phyloP scores from a whole-genome alignment of 352 stramenopile species.

The Phytophthora pini region DNA sequence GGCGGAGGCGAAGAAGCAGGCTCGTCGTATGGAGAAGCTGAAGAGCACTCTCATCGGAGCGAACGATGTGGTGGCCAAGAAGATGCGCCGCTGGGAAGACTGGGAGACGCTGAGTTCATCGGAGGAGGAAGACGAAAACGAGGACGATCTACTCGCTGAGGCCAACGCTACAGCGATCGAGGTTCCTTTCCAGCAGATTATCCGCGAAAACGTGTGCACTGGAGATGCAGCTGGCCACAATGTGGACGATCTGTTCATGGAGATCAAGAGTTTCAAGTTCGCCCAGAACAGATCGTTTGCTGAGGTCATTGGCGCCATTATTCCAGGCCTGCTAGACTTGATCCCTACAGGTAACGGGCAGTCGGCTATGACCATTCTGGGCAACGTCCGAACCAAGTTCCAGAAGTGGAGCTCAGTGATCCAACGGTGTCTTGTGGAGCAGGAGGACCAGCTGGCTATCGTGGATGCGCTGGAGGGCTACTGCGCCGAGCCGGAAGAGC shows the following conservation, averaged over 20 bases:
- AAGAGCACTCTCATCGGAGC: conserved; percentile 76
- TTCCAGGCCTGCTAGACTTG: conserved; percentile 75
- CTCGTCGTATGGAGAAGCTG: conserved; percentile 63
- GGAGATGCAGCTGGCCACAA: conserved; percentile 77
- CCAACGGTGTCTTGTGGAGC: conserved; percentile 88
- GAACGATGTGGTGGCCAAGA: conserved; percentile 61
- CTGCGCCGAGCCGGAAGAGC: conserved; percentile 50
- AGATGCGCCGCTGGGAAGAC: conserved; percentile 70
- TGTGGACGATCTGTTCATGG: conserved; percentile 92
- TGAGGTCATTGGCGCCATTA: conserved; percentile 79
- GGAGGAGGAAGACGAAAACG: conserved; percentile 73
- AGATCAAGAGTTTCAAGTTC: conserved; percentile 95
- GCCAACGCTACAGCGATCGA: conserved; percentile 45
- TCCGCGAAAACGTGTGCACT: conserved; percentile 83
- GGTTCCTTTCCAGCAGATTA: conserved; percentile 75
- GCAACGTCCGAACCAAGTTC: conserved; percentile 83
- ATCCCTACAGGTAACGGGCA: conserved; percentile 57
- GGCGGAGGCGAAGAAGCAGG: conserved; percentile 34
- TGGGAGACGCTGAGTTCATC: conserved; percentile 86
- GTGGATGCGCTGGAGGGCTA: conserved; percentile 69
- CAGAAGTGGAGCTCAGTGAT: conserved; percentile 92
- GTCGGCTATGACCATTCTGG: conserved; percentile 74
- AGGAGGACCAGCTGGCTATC: conserved; percentile 71
- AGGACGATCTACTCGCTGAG: conserved; percentile 62
- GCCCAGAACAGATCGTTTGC: conserved; percentile 90